Base-by-base conservation (phyloP, 2,329 filamentous ascomycete species). In the Neopestalotiopsis sp. region DNA sequence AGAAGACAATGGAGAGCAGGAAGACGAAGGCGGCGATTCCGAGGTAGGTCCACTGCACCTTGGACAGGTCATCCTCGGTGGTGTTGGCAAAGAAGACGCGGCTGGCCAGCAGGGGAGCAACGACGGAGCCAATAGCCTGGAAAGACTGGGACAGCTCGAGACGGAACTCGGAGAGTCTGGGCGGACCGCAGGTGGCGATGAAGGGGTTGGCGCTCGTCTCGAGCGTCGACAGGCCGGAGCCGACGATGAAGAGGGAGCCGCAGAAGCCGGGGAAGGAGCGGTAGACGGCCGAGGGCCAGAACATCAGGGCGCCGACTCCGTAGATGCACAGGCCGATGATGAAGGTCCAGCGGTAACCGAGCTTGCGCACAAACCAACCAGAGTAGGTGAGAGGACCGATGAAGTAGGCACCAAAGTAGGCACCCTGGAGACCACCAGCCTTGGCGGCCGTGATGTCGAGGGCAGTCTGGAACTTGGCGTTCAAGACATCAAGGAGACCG, bases 291-390 rank as follows among this genome's bases (percentile, higher is more conserved):
- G 65, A 59, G 13, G 65, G 65, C 65, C 65, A 67, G 56, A 67
- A 67, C 65, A 67, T 60, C 28, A 67, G 38, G 13, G 65, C 65
- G 28, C 65, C 65, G 56, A 67, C 56, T 13, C 60, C 67, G 45
- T 65, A 65, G 49, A 68, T 65, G 45, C 40, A 45, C 32, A 68
- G 40, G 10, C 67, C 89, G 73, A 87, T 85, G 75, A 93, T 92
- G 78, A 93, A 92, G 42, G 90, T 90, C 68, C 86, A 86, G 66
- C 89, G 86, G 78, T 91, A 92, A 17, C 91, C 90, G 73, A 85
- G 91, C 71, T 85, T 85, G 40, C 90, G 88, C 13, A 93, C 84
- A 74, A 92, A 83, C 81, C 83, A 87, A 67, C 79, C 80, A 2
- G 79, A 81, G 67, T 83, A 75, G 20, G 80, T 77, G 4, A 82